Base-by-base conservation (phyloP, 768 basidiomycete genomes). In the Phanerochaete carnosa region DNA sequence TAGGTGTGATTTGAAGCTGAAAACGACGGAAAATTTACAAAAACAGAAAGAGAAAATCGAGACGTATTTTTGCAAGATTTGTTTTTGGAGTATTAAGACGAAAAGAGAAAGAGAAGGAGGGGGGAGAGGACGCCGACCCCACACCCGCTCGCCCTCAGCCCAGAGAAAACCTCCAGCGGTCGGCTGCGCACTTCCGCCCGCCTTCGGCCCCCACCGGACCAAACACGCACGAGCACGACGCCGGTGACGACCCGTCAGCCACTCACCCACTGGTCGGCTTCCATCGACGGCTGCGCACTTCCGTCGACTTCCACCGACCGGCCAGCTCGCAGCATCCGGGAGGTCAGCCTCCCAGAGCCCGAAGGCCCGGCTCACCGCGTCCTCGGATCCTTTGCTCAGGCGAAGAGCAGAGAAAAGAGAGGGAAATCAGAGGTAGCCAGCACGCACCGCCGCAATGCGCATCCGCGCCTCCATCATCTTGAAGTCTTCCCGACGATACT, bases 401-500 rank as follows among this genome's bases (percentile, higher is more conserved):
- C 39, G 39, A 43, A 43, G 19, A 19, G 16, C 29, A 32, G 33
- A 54, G 6, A 33, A 55, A 2, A 9, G 8, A 52, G n/a, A 52
- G 30, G 33, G n/a, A 32, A n/a, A 52, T 22, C 29, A 50, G 49
- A 25, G 29, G 9, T 9, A 13, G 6, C 52, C 58, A 13, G 45
- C 33, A 28, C 47, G 49, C 11, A 59, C 58, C 11, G 47, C 47
- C 22, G 30, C 26, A 19, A 45, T 26, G 29, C 26, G 59, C 23
- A 22, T n/a, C 9, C 59, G 59, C 33, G 23, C n/a, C 43, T 60
- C 60, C 60, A 19, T 12, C 59, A 60, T 60, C 59, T 60, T 53
- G 59, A 55, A 60, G 28, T 53, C 59, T 37, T 56, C 54, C 29
- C 33, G 43, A 23, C 60, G 43, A 26, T 56, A 56, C 54, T 61